Evolutionary conservation across 2,329 filamentous ascomycete species (phyloP), one percentile per base, ranked within the genome.

Genomic region (Hirsutella rhossiliensis): DNA sequence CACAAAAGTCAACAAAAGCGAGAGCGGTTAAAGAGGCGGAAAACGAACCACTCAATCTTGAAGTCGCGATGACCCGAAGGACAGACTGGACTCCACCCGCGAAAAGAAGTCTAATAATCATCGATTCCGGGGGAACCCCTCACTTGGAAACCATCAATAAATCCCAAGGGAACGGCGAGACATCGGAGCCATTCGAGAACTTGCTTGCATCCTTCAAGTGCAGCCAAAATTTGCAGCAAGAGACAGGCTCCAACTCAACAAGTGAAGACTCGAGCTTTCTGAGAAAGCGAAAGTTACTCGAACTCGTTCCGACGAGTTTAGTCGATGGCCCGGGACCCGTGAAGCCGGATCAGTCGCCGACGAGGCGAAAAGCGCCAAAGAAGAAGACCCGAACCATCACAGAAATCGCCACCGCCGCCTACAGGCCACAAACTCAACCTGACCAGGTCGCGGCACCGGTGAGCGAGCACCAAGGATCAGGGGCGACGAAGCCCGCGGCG

Each of bases 371-470:
- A 50, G 66, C 68, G 5, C 64, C 72, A 4, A 80, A 77, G 60
- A 87, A 84, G 62, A 89, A 83, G 59, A 64, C 80, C 0, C 78
- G 78, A 36, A 94, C 87, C 0, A 81, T 94, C 45, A 94, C 87
- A 0, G 84, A 79, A 36, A 65, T 85, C 41, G 84, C 86, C 11
- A 90, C 81, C 1, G 81, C 84, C 12, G 77, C 78, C 5, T 92
- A 89, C 55, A 55, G 56, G 44, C 45, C 47, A 36, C 44, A 54
- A 12, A 54, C 52, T 4, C 59, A 69, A 42, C 50, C 56, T 11
- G 61, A 65, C 28, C 50, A 56, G 28, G 54, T 42, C 34, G 45
- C 40, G n/a, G 39, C 31, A 20, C 11, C 11, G 13, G 23, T n/a
- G 20, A 11, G 29, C 2, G 42, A 28, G 7, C 17, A 13, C 1